Conservation (phyloP, 2,329 filamentous ascomycete genomes). For the Scedosporium minutisporum region DNA sequence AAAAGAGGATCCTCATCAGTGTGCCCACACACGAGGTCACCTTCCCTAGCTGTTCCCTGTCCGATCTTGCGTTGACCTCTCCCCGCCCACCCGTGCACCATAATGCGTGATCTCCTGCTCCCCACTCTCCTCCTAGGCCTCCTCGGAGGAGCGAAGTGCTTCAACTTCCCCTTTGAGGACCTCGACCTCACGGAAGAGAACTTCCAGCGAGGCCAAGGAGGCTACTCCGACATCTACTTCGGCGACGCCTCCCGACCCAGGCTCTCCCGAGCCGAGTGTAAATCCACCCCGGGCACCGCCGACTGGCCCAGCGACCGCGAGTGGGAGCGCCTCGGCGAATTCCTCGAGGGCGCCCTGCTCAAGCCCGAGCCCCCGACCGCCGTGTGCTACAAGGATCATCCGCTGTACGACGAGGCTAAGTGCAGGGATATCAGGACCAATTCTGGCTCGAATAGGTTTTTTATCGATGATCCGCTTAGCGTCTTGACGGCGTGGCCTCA, state of each 20-base stretch:
- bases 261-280: slow-evolving; percentile 14
- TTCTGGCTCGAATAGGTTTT: slow-evolving; percentile 16
- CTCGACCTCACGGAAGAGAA: slow-evolving; percentile 2
- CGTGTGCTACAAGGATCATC: slow-evolving; percentile 17
- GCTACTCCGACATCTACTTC: background rate
- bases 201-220: background rate
- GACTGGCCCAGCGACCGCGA: slow-evolving; percentile 20
- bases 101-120: background rate
- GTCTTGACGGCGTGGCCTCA: slow-evolving; percentile 11
- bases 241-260: background rate
- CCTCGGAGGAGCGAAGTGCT: background rate
- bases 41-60: background rate
- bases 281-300: slow-evolving; percentile 17
- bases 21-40: background rate
- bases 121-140: background rate
- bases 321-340: slow-evolving; percentile 20
- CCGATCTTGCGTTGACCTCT: background rate
- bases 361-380: slow-evolving; percentile 20
- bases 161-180: slow-evolving; percentile 7
- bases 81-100: background rate
- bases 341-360: slow-evolving; percentile 21
- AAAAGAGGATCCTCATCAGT: background rate
- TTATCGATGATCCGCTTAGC: slow-evolving; percentile 8
- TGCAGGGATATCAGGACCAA: slow-evolving; percentile 20
- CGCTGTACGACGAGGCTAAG: slow-evolving; percentile 14